Conservation (phyloP, 2,329 filamentous ascomycete genomes). For the Cylindrodendrum hubeiense region DNA sequence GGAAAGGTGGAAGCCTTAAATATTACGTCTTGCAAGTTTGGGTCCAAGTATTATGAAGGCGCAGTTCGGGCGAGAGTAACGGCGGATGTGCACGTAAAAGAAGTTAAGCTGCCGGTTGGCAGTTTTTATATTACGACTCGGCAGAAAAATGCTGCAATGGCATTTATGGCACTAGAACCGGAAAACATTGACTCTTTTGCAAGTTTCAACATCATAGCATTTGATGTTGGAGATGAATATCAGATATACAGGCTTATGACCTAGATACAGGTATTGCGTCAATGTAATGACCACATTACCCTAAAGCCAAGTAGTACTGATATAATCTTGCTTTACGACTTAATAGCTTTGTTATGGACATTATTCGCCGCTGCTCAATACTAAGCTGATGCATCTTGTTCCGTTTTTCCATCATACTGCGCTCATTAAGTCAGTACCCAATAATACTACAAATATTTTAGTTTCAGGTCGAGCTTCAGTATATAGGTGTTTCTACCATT, state of each 20-base stretch:
- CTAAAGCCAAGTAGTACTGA: too few species aligned
- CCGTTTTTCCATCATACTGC: too few species aligned
- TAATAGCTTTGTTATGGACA: too few species aligned
- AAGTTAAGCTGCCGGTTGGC: slow-evolving; percentile 43
- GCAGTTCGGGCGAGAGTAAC: slow-evolving; percentile 38
- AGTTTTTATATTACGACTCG: slow-evolving; percentile 48
- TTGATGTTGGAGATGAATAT: slow-evolving; percentile 47
- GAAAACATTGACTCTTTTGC: slow-evolving; percentile 51
- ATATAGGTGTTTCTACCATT: too few species aligned
- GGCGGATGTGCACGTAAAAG: slow-evolving; percentile 27
- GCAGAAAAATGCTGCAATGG: slow-evolving; percentile 48
- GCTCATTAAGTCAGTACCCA: too few species aligned
- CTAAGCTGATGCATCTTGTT: too few species aligned
- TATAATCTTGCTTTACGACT: too few species aligned
- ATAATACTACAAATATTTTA: too few species aligned
- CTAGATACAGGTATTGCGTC: too few species aligned
- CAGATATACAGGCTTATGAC: slow-evolving; percentile 42
- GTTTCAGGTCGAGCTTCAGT: too few species aligned
- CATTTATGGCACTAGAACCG: slow-evolving; percentile 47
- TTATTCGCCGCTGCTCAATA: too few species aligned
- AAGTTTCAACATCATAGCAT: slow-evolving; percentile 46
- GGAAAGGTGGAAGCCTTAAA: slow-evolving; percentile 46
- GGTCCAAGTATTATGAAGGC: slow-evolving; percentile 44
- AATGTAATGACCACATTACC: too few species aligned
- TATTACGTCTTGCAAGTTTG: slow-evolving; percentile 37